Conservation (phyloP, 306 rosid species). For the Inga laurina region DNA sequence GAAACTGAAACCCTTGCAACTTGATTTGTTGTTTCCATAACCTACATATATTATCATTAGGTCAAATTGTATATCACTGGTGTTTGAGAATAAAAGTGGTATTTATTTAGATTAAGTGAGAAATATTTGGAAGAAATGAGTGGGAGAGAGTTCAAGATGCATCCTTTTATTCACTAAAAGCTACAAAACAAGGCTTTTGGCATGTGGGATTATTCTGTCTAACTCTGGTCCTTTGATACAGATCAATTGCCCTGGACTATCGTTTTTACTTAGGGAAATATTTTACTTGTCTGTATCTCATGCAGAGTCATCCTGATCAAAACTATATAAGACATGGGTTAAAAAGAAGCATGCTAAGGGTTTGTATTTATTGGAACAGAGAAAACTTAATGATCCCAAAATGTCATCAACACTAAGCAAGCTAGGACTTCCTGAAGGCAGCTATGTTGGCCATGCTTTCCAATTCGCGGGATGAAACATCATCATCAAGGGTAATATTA, state of each 20-base stretch:
- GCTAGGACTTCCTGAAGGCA: slow-evolving; percentile 40
- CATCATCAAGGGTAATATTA: slow-evolving; percentile 45
- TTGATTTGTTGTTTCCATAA: slow-evolving; percentile 58
- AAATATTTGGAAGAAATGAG: neutral
- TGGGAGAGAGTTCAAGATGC: neutral
- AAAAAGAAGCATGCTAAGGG: neutral
- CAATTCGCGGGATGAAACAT: slow-evolving; percentile 36
- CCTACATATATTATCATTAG: slow-evolving; percentile 45
- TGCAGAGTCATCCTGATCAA: slow-evolving; percentile 3
- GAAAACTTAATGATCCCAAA: slow-evolving; percentile 63
- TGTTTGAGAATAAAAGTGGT: neutral
- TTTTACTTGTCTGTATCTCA: slow-evolving; percentile 1
- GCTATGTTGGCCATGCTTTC: slow-evolving; percentile 42
- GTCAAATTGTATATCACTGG: neutral
- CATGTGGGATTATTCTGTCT: neutral
- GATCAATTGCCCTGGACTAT: neutral
- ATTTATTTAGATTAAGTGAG: neutral
- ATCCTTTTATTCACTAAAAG: neutral
- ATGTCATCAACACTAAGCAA: slow-evolving; percentile 72
- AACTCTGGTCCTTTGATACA: neutral
- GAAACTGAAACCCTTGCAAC: slow-evolving; percentile 75
- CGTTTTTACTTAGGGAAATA: slow-evolving; percentile 16
- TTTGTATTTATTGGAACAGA: slow-evolving; percentile 6
- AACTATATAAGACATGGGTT: neutral
- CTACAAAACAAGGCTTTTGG: neutral